Conservation (phyloP, 257 asterid genomes). For the Henckelia pumila region DNA sequence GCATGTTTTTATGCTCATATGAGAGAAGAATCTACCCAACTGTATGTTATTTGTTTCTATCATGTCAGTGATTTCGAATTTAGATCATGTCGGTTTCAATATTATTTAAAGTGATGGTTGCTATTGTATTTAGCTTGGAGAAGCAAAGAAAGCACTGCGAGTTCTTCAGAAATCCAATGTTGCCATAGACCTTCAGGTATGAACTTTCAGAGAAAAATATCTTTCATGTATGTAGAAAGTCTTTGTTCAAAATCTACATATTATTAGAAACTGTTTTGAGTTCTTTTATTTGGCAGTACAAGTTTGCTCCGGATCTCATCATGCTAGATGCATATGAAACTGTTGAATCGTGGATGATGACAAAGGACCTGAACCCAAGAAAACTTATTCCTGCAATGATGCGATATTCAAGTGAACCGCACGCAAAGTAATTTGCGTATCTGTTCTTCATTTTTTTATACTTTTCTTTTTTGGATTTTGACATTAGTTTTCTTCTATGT, state of each 20-base stretch:
- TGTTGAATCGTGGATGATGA: conserved; percentile 96
- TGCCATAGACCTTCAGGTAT: conserved; percentile 86
- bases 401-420: conserved; percentile 98
- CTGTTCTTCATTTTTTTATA: conserved; percentile 22
- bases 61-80: conserved; percentile 21
- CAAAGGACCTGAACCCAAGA: conserved; percentile 81
- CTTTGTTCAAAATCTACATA: conserved; percentile 15
- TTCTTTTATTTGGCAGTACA: conserved; percentile 64
- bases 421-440: conserved; percentile 70
- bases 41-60: conserved; percentile 23
- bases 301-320: conserved; percentile 94
- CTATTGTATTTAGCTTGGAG: conserved; percentile 68
- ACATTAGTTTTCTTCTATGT: background rate
- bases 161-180: conserved; percentile 97
- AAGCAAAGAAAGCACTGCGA: conserved; percentile 92
- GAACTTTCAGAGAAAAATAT: conserved; percentile 12
- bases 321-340: conserved; percentile 99
- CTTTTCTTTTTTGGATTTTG: conserved; percentile 4
- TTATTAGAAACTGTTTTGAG: conserved; percentile 19
- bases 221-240: conserved; percentile 20
- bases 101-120: conserved; percentile 13
- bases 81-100: conserved; percentile 12
- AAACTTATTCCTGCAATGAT: conserved; percentile 99
- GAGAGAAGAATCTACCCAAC: conserved; percentile 2
- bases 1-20: conserved; percentile 21